Conservation (phyloP, 257 asterid species). For the Forsythia suspensa region DNA sequence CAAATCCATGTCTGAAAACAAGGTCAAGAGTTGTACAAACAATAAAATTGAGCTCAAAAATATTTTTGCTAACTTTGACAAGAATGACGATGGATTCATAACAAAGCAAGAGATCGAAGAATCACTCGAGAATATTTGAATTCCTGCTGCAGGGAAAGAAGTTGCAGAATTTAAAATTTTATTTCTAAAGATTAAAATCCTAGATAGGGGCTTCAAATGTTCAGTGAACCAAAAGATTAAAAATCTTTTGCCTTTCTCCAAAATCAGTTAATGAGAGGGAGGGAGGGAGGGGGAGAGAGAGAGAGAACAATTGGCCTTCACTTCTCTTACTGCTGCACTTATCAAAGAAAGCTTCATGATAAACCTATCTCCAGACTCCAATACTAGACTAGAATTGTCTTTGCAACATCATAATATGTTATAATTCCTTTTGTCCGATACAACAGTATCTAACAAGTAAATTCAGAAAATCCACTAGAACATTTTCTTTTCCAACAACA, state of each 20-base stretch:
- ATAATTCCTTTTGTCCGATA: neutral
- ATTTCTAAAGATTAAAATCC: too few relatives aligned
- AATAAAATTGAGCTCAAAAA: constrained; percentile 32
- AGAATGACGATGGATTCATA: constrained; percentile 71
- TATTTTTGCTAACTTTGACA: constrained; percentile 75
- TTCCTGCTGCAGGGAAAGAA: constrained; percentile 52
- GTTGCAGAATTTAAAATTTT: constrained; percentile 34
- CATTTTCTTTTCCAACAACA: neutral
- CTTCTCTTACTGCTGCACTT: too few relatives aligned
- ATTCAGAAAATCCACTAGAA: neutral
- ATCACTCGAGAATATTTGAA: constrained; percentile 64
- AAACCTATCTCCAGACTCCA: neutral
- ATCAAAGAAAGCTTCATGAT: neutral
- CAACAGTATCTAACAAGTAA: too few relatives aligned
- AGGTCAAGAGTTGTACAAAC: neutral
- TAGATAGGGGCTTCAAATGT: too few relatives aligned
- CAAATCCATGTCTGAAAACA: neutral
- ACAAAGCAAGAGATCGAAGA: constrained; percentile 66
- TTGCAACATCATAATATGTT: neutral
- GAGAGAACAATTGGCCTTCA: too few relatives aligned
- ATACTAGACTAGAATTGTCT: neutral
- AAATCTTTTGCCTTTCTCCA: too few relatives aligned
- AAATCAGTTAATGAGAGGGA: too few relatives aligned
- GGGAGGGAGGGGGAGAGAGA: too few relatives aligned
- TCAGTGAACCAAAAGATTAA: too few relatives aligned